These are phyloP conservation scores for Chytriomyces sp. DNA, from an alignment of 192 early-diverging fungal genomes.

Conservation along the genomic window DNA sequence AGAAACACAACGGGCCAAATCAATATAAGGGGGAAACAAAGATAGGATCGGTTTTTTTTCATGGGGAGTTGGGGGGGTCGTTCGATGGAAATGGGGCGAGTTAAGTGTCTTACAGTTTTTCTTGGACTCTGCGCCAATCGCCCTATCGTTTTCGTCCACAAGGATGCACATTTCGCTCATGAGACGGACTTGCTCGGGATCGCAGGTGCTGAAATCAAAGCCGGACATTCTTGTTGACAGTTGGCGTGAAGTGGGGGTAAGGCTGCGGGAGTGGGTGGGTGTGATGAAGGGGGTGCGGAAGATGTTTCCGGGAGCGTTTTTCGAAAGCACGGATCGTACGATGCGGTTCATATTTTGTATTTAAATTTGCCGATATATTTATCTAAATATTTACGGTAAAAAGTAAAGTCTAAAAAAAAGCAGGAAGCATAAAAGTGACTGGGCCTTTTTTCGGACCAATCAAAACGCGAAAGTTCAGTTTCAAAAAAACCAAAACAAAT, in stretches of 20 bases:
- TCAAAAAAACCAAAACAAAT: too few species aligned
- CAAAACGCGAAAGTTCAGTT: too few species aligned
- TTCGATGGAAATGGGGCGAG: background rate
- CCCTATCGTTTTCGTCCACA: slow-evolving; percentile 82
- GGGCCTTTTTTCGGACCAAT: too few species aligned
- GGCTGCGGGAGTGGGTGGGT: background rate
- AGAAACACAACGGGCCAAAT: background rate
- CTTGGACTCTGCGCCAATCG: slow-evolving; percentile 86
- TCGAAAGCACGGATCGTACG: background rate
- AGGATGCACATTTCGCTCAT: slow-evolving; percentile 99
- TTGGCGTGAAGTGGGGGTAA: background rate
- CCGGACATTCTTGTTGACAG: slow-evolving; percentile 24
- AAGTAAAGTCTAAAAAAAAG: too few species aligned
- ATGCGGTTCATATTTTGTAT: background rate
- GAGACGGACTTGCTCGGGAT: slow-evolving; percentile 73
- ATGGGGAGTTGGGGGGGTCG: background rate
- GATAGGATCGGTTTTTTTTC: background rate
- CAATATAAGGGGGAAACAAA: background rate
- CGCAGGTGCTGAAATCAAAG: slow-evolving; percentile 49
- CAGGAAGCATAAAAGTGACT: too few species aligned
- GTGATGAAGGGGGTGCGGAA: background rate
- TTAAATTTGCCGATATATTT: too few species aligned
- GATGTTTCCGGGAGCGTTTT: background rate
- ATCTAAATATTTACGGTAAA: too few species aligned
- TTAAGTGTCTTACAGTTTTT: slow-evolving; percentile 77